These are phyloP conservation scores for Kregervanrija fluxuum DNA, from an alignment of 805 yeast genomes.

Conservation along the genomic window DNA sequence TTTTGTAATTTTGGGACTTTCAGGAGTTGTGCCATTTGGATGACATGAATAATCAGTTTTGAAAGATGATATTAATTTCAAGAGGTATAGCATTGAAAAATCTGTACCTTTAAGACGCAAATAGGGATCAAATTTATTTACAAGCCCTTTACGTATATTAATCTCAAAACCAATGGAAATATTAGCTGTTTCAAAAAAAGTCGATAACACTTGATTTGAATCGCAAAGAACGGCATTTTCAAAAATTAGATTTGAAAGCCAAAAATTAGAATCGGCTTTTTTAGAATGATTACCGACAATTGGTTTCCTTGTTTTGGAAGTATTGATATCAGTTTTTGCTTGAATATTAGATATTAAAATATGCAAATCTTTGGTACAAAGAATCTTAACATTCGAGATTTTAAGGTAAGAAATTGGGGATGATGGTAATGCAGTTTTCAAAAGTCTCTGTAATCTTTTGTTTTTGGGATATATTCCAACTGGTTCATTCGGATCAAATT, in stretches of 20 bases:
- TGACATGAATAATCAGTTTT: neutral
- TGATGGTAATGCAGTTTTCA: slow-evolving; percentile 10
- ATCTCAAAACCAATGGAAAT: slow-evolving; percentile 11
- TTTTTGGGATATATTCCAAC: slow-evolving; percentile 14
- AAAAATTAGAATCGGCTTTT: neutral
- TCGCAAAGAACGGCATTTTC: slow-evolving; percentile 2
- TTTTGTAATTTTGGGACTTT: neutral
- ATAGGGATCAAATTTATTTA: slow-evolving; percentile 8
- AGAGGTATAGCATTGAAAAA: slow-evolving; percentile 14
- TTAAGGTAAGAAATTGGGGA: slow-evolving; percentile 19
- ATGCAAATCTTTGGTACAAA: slow-evolving; percentile 1
- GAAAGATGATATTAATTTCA: slow-evolving; percentile 3
- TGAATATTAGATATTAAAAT: slow-evolving; percentile 1
- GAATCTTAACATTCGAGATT: slow-evolving; percentile 10
- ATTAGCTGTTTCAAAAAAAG: slow-evolving; percentile 5
- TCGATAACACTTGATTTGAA: slow-evolving; percentile 2
- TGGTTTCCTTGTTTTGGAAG: slow-evolving; percentile 1
- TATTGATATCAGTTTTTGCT: slow-evolving; percentile 7
- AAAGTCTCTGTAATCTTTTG: slow-evolving; percentile 6
- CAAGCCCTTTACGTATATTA: slow-evolving; percentile 14
- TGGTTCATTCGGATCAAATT: slow-evolving; percentile 13
- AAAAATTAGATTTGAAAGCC: slow-evolving; percentile 6
- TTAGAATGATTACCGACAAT: neutral
- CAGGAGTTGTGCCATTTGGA: neutral
- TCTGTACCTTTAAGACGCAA: slow-evolving; percentile 8